Conservation (phyloP, 208 protist species). For the Acanthamoeba healyi region DNA sequence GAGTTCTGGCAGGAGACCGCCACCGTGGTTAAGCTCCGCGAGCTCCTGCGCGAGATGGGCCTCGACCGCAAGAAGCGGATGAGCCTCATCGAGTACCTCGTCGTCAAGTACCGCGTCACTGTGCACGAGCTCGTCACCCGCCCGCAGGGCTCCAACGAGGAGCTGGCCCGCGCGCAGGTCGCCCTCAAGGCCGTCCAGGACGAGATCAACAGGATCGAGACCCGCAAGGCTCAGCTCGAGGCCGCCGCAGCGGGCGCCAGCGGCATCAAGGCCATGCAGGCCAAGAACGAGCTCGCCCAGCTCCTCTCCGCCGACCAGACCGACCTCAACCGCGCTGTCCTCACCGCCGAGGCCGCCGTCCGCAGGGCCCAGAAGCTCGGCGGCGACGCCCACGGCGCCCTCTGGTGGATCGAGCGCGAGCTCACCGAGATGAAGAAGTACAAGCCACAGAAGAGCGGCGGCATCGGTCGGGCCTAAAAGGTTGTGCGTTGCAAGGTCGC, state of each 20-base stretch:
- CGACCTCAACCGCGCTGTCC: neutral
- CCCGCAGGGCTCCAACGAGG: slow-evolving; percentile 57
- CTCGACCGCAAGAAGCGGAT: slow-evolving; percentile 70
- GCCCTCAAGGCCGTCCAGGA: slow-evolving; percentile 47
- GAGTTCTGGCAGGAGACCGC: slow-evolving; percentile 69
- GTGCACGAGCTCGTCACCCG: slow-evolving; percentile 38
- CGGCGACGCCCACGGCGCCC: slow-evolving; percentile 10
- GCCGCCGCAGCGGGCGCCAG: neutral
- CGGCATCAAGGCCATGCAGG: slow-evolving; percentile 38
- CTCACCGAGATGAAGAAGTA: slow-evolving; percentile 74
- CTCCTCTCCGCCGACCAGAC: neutral
- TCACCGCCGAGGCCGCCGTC: slow-evolving; percentile 49
- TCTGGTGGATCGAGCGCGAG: slow-evolving; percentile 68
- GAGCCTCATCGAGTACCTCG: slow-evolving; percentile 74
- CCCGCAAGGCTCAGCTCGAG: slow-evolving; percentile 58
- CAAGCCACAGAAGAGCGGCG: slow-evolving; percentile 56
- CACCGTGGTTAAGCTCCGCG: slow-evolving; percentile 64
- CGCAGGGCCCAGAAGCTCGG: slow-evolving; percentile 40
- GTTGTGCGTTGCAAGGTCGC: neutral
- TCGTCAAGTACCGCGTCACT: slow-evolving; percentile 37
- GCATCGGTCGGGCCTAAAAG: neutral
- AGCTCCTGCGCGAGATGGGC: slow-evolving; percentile 52
- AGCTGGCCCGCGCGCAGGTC: slow-evolving; percentile 38
- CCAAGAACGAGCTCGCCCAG: slow-evolving; percentile 64
- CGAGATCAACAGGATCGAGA: slow-evolving; percentile 20